Percentiles rank a stretch among this genome's conserved stretches.
Evolutionary conservation across 2,329 filamentous ascomycete genomes (phyloP).

Genomic region (Podosphaera fusca): DNA sequence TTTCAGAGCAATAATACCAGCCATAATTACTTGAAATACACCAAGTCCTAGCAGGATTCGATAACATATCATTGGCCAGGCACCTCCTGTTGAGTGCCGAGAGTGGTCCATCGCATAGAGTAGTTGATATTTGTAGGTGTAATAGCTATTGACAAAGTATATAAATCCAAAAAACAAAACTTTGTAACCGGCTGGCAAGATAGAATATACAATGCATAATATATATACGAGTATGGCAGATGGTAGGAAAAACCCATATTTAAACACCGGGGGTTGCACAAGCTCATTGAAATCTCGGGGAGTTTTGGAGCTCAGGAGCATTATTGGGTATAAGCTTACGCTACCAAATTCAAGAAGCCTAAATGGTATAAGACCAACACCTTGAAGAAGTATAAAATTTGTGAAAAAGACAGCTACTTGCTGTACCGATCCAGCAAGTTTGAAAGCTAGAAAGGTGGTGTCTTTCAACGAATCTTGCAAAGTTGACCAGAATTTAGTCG

Average conservation of each 20-base stretch:
- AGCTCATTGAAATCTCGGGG: constrained; percentile 75
- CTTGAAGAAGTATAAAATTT: constrained; percentile 84
- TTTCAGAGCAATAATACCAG: constrained; percentile 58
- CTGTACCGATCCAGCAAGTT: constrained; percentile 54
- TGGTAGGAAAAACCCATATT: constrained; percentile 87
- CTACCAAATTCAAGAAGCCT: constrained; percentile 75
- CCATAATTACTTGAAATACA: constrained; percentile 79
- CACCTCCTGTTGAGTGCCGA: constrained; percentile 75
- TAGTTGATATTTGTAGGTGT: constrained; percentile 91
- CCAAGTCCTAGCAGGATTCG: constrained; percentile 68
- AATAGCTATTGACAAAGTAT: constrained; percentile 67
- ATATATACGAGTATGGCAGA: constrained; percentile 86
- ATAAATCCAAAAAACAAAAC: constrained; percentile 63
- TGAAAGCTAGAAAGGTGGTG: constrained; percentile 52
- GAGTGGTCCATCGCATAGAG: constrained; percentile 97
- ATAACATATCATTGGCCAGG: constrained; percentile 93
- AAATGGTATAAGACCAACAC: constrained; percentile 81
- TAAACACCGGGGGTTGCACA: constrained; percentile 63
- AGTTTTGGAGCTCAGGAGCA: constrained; percentile 56
- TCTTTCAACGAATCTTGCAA: constrained; percentile 56
- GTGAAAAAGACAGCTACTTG: constrained; percentile 64
- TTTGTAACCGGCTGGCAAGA: constrained; percentile 55
- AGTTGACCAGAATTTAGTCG: constrained; percentile 46
- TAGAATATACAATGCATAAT: constrained; percentile 84
- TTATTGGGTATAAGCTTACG: constrained; percentile 63